Percentiles rank a stretch among this genome's conserved stretches.
These are phyloP conservation scores for Sphagnum fallax DNA, from an alignment of 228 moss, liverwort and hornwort genomes.

Conservation along the genomic window DNA sequence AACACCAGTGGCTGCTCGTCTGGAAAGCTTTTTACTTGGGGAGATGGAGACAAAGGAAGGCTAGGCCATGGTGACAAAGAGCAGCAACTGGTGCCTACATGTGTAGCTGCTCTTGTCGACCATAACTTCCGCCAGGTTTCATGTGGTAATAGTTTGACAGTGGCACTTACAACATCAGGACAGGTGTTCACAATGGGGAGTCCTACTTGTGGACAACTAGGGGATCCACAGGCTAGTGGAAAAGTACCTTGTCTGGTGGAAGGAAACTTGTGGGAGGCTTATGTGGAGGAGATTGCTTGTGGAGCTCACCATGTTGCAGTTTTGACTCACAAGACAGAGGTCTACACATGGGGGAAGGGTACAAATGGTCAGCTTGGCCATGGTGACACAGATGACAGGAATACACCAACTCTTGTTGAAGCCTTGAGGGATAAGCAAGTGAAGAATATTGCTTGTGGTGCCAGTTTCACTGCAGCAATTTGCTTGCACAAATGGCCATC, in stretches of 20 bases:
- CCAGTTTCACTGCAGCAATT: slow-evolving; percentile 82
- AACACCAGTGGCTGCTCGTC: slow-evolving; percentile 73
- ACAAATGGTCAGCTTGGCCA: slow-evolving; percentile 91
- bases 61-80: slow-evolving; percentile 98
- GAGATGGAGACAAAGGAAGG: slow-evolving; percentile 92
- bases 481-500: slow-evolving; percentile 97
- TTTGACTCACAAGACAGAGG: slow-evolving; percentile 86
- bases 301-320: slow-evolving; percentile 95
- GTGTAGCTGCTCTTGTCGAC: slow-evolving; percentile 91
- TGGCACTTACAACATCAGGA: slow-evolving; percentile 85
- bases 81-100: slow-evolving; percentile 89
- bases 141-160: slow-evolving; percentile 87
- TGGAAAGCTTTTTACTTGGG: slow-evolving; percentile 99
- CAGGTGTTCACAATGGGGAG: slow-evolving; percentile 98
- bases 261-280: slow-evolving; percentile 66
- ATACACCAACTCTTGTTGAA: slow-evolving; percentile 71
- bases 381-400: slow-evolving; percentile 79
- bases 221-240: slow-evolving; percentile 85
- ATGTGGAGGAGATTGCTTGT: slow-evolving; percentile 84
- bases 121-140: slow-evolving; percentile 92
- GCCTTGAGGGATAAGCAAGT: slow-evolving; percentile 94
- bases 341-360: slow-evolving; percentile 98
- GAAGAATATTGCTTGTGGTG: slow-evolving; percentile 83
- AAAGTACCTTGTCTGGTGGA: slow-evolving; percentile 80
- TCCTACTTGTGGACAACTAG: slow-evolving; percentile 79